phyloP scores from a whole-genome alignment of 2,329 filamentous ascomycete genomes.

The Penicillium sp. region DNA sequence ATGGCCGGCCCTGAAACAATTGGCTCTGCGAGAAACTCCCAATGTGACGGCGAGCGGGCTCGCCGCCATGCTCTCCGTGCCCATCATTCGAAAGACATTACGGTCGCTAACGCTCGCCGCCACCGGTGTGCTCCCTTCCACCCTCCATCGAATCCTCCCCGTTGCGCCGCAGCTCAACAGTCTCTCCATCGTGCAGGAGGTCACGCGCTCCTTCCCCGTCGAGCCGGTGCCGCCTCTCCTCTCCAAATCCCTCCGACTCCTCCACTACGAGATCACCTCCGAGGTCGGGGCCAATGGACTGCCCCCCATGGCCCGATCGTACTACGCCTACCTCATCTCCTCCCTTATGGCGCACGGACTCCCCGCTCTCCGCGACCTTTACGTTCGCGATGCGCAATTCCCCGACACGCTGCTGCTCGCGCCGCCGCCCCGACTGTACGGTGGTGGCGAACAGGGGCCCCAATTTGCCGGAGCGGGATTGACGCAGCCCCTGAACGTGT shows the following conservation, averaged over 20 bases:
- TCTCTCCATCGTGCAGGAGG: conserved; percentile 52
- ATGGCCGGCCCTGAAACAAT: conserved; percentile 67
- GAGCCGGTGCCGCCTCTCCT: conserved; percentile 56
- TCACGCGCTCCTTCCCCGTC: conserved; percentile 52
- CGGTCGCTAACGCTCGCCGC: conserved; percentile 63
- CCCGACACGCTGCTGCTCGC: conserved; percentile 71
- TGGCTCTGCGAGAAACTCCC: conserved; percentile 66
- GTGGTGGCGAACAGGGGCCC: conserved; percentile 28
- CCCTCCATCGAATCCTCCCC: conserved; percentile 40
- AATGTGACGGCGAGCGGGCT: conserved; percentile 68
- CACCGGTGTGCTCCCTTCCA: conserved; percentile 56
- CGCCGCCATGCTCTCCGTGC: conserved; percentile 58
- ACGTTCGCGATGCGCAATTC: conserved; percentile 79
- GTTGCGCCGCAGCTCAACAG: conserved; percentile 37
- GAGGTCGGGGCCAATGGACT: conserved; percentile 52
- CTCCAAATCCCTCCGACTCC: conserved; percentile 61
- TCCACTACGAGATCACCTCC: conserved; percentile 76
- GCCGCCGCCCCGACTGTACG: conserved; percentile 55
- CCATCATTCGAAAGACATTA: conserved; percentile 55
- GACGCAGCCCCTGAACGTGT: conserved; percentile 55
- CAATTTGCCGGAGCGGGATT: conserved; percentile 33
- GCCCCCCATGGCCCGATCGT: conserved; percentile 50
- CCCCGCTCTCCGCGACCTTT: conserved; percentile 67
- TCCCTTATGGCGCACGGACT: conserved; percentile 72
- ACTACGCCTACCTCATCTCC: conserved; percentile 81